phyloP scores from a whole-genome alignment of 202 grass and related monocot species.

The Carex sylvatica region DNA sequence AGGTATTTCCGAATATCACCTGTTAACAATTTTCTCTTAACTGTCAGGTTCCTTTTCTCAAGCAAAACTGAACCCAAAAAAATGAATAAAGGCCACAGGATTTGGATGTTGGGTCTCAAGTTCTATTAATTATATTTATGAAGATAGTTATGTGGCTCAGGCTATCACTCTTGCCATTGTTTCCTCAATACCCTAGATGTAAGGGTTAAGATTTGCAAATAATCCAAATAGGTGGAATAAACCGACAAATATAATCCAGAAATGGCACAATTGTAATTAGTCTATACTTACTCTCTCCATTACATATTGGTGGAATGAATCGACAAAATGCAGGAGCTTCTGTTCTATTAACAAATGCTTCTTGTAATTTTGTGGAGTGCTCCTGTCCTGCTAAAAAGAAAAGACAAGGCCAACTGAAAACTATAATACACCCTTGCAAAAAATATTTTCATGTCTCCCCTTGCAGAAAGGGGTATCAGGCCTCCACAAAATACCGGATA shows the following conservation, averaged over 20 bases:
- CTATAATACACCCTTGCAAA: not conserved
- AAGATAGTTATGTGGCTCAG: not conserved
- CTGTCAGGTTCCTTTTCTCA: not conserved
- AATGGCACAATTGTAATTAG: not conserved
- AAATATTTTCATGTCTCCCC: not conserved
- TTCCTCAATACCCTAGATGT: not conserved
- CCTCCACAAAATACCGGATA: not conserved
- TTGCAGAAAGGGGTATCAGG: not conserved
- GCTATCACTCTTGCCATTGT: not conserved
- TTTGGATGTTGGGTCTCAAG: not conserved
- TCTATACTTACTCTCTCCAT: conserved; percentile 70
- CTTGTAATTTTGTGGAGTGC: conserved; percentile 53
- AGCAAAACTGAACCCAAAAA: not conserved
- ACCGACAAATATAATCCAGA: not conserved
- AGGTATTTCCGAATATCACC: not conserved
- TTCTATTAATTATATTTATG: not conserved
- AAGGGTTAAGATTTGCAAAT: not conserved
- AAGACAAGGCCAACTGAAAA: not conserved
- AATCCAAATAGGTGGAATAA: not conserved
- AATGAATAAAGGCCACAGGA: not conserved
- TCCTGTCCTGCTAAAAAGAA: conserved; percentile 48
- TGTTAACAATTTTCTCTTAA: not conserved
- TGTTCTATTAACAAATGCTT: conserved; percentile 83
- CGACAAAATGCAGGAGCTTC: conserved; percentile 94
- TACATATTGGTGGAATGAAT: conserved; percentile 91